These are phyloP conservation scores for Choiromyces venosus DNA, from an alignment of 495 filamentous ascomycete genomes.

Conservation along the genomic window DNA sequence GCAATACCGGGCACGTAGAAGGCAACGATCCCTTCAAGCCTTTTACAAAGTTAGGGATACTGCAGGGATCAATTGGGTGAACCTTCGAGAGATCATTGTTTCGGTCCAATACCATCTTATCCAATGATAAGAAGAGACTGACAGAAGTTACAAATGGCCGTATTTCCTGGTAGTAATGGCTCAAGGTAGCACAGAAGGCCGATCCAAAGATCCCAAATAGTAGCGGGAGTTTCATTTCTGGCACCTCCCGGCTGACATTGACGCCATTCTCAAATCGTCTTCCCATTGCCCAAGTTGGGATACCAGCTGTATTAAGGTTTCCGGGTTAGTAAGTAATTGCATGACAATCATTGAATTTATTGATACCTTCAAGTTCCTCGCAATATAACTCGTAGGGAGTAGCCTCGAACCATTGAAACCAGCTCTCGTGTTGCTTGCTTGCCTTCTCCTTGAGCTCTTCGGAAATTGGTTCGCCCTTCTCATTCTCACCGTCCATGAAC, in stretches of 20 bases:
- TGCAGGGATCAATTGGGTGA: conserved; percentile 85
- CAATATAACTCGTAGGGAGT: conserved; percentile 96
- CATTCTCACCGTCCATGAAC: conserved; percentile 47
- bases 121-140: conserved; percentile 68
- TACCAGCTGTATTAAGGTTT: conserved; percentile 58
- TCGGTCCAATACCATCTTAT: conserved; percentile 75
- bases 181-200: conserved; percentile 90
- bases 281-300: conserved; percentile 90
- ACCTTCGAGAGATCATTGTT: conserved; percentile 78
- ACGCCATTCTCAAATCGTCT: conserved; percentile 68
- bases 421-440: conserved; percentile 55
- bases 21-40: conserved; percentile 73
- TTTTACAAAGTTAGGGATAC: conserved; percentile 77
- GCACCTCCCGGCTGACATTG: conserved; percentile 60
- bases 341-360: conserved; percentile 9
- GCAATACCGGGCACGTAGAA: conserved; percentile 54
- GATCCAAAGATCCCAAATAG: conserved; percentile 91
- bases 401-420: conserved; percentile 98
- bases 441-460: conserved; percentile 58
- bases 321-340: conserved; percentile 12
- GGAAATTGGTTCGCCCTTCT: conserved; percentile 43
- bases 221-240: conserved; percentile 72
- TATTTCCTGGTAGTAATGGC: conserved; percentile 92
- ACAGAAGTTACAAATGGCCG: conserved; percentile 69
- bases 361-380: conserved; percentile 62